Base-by-base conservation (phyloP, 352 stramenopile species). In the Phytophthora brassicae region DNA sequence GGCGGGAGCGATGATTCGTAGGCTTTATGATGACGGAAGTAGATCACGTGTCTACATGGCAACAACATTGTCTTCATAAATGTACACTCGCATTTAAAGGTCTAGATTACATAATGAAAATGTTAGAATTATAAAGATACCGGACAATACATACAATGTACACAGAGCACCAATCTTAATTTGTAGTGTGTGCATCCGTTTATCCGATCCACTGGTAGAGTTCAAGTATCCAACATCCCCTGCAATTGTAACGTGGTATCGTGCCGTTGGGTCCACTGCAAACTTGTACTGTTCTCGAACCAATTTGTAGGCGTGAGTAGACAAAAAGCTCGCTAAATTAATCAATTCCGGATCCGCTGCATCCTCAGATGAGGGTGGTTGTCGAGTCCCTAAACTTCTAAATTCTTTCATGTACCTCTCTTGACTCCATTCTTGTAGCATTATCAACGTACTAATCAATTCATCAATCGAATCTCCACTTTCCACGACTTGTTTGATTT, bases 321-420 rank as follows among this genome's bases (percentile, higher is more conserved):
- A n/a, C n/a, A n/a, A n/a, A 24, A n/a, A 43, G 56, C 13, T n/a
- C 45, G 14, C 35, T 60, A 20, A 3, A 57, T 29, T 3, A 45
- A 38, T 13, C 2, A 66, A 23, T 12, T 66, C 56, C 7, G 47
- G 38, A 11, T 57, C 56, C 3, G 26, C 24, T 12, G 48, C 50
- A 17, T 61, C 59, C n/a, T n/a, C 23, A 24, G 35, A 23, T 2
- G 24, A 4, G 2, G 50, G 50, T 7, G 44, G 50, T 45, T 54
- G 28, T 0, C 50, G 50, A 0, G 59, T 62, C 2, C 44, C 50
- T 6, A 56, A 41, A 14, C 13, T 29, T 16, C 13, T 24, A 22
- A 48, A 56, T 36, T 61, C 50, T 11, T 56, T 53, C 38, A 67
- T 28, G n/a, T 62, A 67, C 5, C 20, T 3, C 12, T 63, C 60